Conservation (phyloP, 2,329 filamentous ascomycete species). For the Venturia oleaginea region DNA sequence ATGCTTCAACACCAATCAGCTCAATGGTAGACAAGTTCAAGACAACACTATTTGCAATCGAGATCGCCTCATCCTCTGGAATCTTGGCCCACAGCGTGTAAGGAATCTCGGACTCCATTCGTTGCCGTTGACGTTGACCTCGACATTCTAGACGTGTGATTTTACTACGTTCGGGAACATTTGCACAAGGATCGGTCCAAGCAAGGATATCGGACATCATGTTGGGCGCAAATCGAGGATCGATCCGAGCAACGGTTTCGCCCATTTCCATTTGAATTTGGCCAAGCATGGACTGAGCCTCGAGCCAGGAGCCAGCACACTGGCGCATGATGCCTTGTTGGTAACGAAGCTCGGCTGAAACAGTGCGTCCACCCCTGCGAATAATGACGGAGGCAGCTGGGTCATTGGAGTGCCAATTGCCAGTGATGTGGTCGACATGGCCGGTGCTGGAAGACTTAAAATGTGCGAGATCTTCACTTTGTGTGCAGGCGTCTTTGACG, state of each 20-base stretch:
- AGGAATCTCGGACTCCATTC: no score
- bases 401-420: constrained; percentile 4
- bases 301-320: background rate
- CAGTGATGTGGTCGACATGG: constrained; percentile 8
- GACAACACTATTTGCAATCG: no score
- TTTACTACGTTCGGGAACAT: no score
- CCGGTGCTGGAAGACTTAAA: background rate
- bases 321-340: background rate
- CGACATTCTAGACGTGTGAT: no score
- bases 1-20: no score
- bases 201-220: background rate
- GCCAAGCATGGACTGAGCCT: background rate
- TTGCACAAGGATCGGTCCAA: background rate
- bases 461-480: background rate
- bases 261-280: background rate
- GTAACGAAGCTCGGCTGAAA: constrained; percentile 3
- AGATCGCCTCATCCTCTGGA: no score
- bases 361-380: background rate
- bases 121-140: no score
- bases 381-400: constrained; percentile 6
- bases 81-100: no score
- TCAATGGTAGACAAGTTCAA: no score
- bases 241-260: background rate
- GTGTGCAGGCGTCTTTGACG: background rate
- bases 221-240: background rate